Base-by-base conservation (phyloP, 306 rosid genomes). In the Albizia julibrissin region DNA sequence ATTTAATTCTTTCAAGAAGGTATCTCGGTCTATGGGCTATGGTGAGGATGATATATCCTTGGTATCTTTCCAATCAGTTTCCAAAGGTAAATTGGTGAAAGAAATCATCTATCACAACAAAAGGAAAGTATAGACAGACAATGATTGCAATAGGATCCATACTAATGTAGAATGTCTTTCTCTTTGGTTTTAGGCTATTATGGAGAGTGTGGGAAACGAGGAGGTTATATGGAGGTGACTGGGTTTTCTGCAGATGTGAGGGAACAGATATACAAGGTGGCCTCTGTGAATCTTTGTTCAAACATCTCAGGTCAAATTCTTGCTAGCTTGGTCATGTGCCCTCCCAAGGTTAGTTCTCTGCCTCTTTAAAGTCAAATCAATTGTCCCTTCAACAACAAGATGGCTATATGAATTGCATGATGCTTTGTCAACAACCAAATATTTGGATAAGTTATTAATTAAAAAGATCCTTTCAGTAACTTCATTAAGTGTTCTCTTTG, bases 181-280 rank as follows among this genome's bases (percentile, higher is more conserved):
- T 69, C 44, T 33, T 34, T 87, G 64, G 37, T 7, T 77, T 69
- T 83, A 91, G 95, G 93, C 70, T 89, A 83, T 80, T 10, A 91
- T 29, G 93, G 95, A 46, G 95, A 91, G 86, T 91, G 95, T 83
- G 95, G 95, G 61, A 91, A 89, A 77, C 86, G 93, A 83, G 95
- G 95, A 74, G 95, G 95, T 42, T 91, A 91, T 85, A 91, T 89
- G 95, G 93, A 89, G 84, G 86, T 88, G 84, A 88, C 91, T 44
- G 95, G 95, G 72, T 88, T 91, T 67, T 80, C 87, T 82, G 73
- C 93, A 79, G 95, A 88, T 3, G 82, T 91, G 78, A 85, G 87
- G 84, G 95, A 91, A 76, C 95, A 91, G 84, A 83, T 91, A 79
- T 91, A 91, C 85, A 91, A 91, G 80, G 64, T 91, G 80, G 89